Base-by-base conservation (phyloP, 768 basidiomycete species). In the Lactifluus rugatus region DNA sequence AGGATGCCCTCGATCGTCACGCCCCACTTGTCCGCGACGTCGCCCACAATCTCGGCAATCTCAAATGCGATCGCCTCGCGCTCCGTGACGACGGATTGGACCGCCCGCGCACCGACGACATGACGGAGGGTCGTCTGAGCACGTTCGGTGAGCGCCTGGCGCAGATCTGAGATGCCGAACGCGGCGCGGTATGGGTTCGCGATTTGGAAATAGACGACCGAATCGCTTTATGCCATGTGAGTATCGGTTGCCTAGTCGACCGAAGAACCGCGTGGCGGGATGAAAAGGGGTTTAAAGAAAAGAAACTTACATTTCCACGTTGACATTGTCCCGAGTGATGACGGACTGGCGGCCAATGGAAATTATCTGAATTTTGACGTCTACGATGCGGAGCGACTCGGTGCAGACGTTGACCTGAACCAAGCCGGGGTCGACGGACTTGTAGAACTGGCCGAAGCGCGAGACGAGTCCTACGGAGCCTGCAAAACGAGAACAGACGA, bases 21-120 rank as follows among this genome's bases (percentile, higher is more conserved):
- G 70, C 95, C 95, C 95, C 95, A 97, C 70, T 91, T 91, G 73
- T 91, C 90, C 16, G 89, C 89, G 45, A 93, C 80, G 70, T 93
- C 88, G 26, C 87, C 89, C 31, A 97, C 92, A 57, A 96, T 93
- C 71, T 95, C 91, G 53, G 93, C 95, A 61, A 98, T 96, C 72
- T 98, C 94, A 67, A 88, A 86, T 10, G 94, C 94, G 63, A 96
- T 93, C 42, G 88, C 93, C 67, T 98, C 95, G 61, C 95, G 90
- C 73, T 98, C 95, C 3, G 93, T 95, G 61, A 98, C 91, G 57
- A 98, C 89, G 66, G 82, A 85, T 72, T 98, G 95, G n/a, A 98
- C 89, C 0, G 88, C 85, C 23, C 92, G 87, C 3, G 92, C 90
- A 62, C 95, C 95, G 34, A 96, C 93, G 69, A 98, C 93, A 67